phyloP scores from a whole-genome alignment of 352 stramenopile species.

The Phytopythium oedochilum region DNA sequence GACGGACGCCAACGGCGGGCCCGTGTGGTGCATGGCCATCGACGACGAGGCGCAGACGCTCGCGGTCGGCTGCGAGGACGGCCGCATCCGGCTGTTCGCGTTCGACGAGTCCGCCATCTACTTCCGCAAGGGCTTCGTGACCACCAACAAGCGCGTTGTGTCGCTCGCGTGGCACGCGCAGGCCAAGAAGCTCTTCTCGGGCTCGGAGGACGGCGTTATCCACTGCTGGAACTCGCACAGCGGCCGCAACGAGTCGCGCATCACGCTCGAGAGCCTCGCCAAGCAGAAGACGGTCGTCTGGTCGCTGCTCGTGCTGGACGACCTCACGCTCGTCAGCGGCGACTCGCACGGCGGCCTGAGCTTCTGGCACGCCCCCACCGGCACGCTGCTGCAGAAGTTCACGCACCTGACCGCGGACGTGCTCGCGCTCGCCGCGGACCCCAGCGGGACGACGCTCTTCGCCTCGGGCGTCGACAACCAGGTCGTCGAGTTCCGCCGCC shows the following conservation, averaged over 20 bases:
- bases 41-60: slow-evolving; percentile 52
- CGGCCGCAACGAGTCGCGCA: slow-evolving; percentile 77
- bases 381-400: slow-evolving; percentile 91
- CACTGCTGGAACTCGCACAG: slow-evolving; percentile 81
- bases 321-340: slow-evolving; percentile 90
- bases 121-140: slow-evolving; percentile 83
- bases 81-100: slow-evolving; percentile 86
- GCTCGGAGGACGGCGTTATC: slow-evolving; percentile 82
- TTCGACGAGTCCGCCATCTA: slow-evolving; percentile 64
- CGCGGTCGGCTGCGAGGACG: slow-evolving; percentile 88
- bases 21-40: slow-evolving; percentile 86
- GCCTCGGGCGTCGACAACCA: slow-evolving; percentile 92
- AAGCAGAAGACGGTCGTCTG: slow-evolving; percentile 86
- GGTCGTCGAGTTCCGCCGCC: slow-evolving; percentile 81
- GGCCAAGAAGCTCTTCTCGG: slow-evolving; percentile 81
- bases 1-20: slow-evolving; percentile 82
- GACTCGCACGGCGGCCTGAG: slow-evolving; percentile 92
- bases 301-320: slow-evolving; percentile 85
- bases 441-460: slow-evolving; percentile 87
- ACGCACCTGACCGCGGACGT: slow-evolving; percentile 91
- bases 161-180: slow-evolving; percentile 76
- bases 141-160: slow-evolving; percentile 69
- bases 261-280: slow-evolving; percentile 76
- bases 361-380: slow-evolving; percentile 90
- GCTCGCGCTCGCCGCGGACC: slow-evolving; percentile 78